Conservation (phyloP, 768 basidiomycete genomes). For the Russula griseocarnosa region DNA sequence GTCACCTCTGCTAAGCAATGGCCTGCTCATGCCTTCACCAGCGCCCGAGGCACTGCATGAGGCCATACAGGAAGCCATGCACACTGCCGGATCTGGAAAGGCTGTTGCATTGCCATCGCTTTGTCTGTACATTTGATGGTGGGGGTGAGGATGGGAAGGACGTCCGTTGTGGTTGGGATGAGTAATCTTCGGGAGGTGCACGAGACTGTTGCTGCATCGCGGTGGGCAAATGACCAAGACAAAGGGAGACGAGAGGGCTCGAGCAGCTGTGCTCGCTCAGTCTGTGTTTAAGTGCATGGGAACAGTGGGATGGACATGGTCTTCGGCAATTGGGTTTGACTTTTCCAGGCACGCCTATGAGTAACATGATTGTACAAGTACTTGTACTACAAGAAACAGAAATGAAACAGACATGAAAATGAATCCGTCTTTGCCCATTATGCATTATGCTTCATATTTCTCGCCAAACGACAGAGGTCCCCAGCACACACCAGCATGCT, state of each 20-base stretch:
- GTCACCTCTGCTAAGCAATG: constrained; percentile 86
- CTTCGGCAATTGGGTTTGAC: constrained; percentile 14
- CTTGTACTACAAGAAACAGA: neutral
- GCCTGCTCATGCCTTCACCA: constrained; percentile 51
- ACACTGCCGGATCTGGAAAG: constrained; percentile 38
- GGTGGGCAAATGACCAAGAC: constrained; percentile 44
- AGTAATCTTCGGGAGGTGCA: constrained; percentile 72
- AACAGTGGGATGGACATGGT: constrained; percentile 47
- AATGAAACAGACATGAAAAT: too few relatives aligned
- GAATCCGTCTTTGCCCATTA: neutral
- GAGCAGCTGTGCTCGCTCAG: constrained; percentile 42
- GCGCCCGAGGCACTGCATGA: constrained; percentile 50
- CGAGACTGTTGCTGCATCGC: constrained; percentile 64
- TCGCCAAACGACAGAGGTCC: neutral
- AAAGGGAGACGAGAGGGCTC: constrained; percentile 37
- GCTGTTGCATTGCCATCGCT: constrained; percentile 69
- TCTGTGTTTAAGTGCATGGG: constrained; percentile 48
- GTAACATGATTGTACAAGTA: neutral
- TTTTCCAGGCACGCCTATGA: neutral
- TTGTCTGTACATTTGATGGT: constrained; percentile 51
- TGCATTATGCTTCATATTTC: neutral
- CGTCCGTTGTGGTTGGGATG: constrained; percentile 71
- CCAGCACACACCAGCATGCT: neutral
- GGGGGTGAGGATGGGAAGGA: constrained; percentile 22
- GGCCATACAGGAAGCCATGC: constrained; percentile 41